These are phyloP conservation scores for Pseudopithomyces chartarum DNA, from an alignment of 2,329 filamentous ascomycete genomes.

Conservation along the genomic window DNA sequence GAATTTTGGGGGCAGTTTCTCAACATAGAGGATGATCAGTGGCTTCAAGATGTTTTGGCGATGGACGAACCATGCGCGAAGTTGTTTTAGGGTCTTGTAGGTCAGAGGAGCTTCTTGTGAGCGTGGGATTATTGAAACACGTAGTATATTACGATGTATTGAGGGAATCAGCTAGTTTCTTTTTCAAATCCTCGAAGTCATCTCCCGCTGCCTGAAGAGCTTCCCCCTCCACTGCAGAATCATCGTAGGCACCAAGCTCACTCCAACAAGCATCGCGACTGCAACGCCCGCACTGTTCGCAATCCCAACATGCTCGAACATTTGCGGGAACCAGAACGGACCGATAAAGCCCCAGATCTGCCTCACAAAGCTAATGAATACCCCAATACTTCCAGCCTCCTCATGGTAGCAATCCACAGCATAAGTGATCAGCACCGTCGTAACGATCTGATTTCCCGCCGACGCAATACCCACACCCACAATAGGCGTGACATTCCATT, in stretches of 20 bases:
- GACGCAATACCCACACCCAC: constrained; percentile 57
- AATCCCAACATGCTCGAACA: constrained; percentile 45
- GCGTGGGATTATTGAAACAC: too few species aligned
- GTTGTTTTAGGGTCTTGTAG: not conserved
- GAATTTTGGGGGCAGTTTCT: constrained; percentile 17
- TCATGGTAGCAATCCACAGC: constrained; percentile 62
- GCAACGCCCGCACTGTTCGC: constrained; percentile 45
- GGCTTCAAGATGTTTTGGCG: constrained; percentile 12
- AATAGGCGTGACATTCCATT: constrained; percentile 63
- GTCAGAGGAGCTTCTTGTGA: too few species aligned
- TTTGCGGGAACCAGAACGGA: constrained; percentile 49
- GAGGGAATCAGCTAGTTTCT: not conserved
- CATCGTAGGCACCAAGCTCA: constrained; percentile 27
- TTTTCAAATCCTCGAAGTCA: constrained; percentile 22
- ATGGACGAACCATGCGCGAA: not conserved
- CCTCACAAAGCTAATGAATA: constrained; percentile 63
- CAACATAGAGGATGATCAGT: constrained; percentile 16
- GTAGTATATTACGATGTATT: too few species aligned
- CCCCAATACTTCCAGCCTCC: constrained; percentile 60
- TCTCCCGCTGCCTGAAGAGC: constrained; percentile 19
- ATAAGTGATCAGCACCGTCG: constrained; percentile 65
- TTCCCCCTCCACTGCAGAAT: constrained; percentile 33
- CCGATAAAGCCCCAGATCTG: constrained; percentile 53
- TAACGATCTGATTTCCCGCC: constrained; percentile 65
- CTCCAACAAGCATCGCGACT: constrained; percentile 37